Base-by-base conservation (phyloP, 179 eudicot species). In the Nepenthes alata region DNA sequence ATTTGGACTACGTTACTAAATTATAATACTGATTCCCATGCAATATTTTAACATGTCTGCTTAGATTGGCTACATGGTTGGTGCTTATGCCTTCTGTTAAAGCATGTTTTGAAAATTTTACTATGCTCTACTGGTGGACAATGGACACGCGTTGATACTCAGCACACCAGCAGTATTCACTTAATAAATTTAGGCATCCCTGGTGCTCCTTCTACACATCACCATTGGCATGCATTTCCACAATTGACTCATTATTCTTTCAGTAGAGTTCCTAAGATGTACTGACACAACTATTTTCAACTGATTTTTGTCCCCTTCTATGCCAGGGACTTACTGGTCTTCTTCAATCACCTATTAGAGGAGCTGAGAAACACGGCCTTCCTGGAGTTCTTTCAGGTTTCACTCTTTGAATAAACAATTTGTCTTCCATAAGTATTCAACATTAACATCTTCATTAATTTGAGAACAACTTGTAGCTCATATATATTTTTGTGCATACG, bases 311-410 rank as follows among this genome's bases (percentile, higher is more conserved):
- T 37, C 9, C 3, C 44, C 25, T 59, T 72, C 47, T 50, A 44
- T 62, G 57, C 47, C 74, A 91, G 98, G 96, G 96, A 55, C 85
- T 93, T 37, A 93, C 98, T 37, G 96, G 95, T 64, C 95, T 93
- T 54, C 90, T 93, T 66, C 98, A 93, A 60, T 84, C 95, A 35
- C 98, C 96, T 53, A 81, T 93, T 67, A 85, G 70, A 82, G 98
- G 95, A 70, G 98, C 98, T 41, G 98, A 89, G 72, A 85, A 84
- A 60, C 95, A 93, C 77, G 98, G 96, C 41, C 81, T 89, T 63
- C 93, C 89, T 13, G 95, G 98, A 55, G 93, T 86, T 52, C 68
- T 89, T 57, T 89, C 98, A 80, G 98, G 98, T 88, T 72, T 64
- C 2, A 62, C 51, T 60, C 47, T 60, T 47, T 37, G 37, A 53